These are phyloP conservation scores for Ceratocystis cacaofunesta DNA, from an alignment of 2,329 filamentous ascomycete genomes.

Conservation along the genomic window DNA sequence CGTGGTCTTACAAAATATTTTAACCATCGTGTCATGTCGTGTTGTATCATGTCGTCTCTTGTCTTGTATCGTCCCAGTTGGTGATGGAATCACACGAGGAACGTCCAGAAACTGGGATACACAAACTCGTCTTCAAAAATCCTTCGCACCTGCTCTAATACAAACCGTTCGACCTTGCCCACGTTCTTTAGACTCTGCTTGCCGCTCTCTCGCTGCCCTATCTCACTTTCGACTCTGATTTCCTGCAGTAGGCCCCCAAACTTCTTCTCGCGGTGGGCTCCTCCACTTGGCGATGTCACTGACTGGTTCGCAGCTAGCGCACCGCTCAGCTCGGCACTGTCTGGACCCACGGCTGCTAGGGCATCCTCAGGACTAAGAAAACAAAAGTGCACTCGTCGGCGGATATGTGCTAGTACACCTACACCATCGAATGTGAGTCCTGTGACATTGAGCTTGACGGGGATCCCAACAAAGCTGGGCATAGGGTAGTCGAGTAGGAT, in stretches of 20 bases:
- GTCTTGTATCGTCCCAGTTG: conserved; percentile 15
- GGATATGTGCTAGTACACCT: conserved; percentile 80
- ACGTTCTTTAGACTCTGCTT: conserved; percentile 97
- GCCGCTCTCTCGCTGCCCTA: conserved; percentile 76
- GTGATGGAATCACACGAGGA: conserved; percentile 48
- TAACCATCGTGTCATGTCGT: too few relatives aligned
- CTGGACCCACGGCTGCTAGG: conserved; percentile 48
- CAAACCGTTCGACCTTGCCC: conserved; percentile 94
- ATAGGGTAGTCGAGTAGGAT: conserved; percentile 96
- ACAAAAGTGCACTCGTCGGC: conserved; percentile 80
- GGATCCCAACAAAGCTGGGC: conserved; percentile 93
- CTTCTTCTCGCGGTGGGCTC: conserved; percentile 18
- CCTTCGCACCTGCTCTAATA: conserved; percentile 85
- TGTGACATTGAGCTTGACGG: conserved; percentile 86
- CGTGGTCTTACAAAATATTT: conserved; percentile 2
- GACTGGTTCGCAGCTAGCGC: conserved; percentile 15
- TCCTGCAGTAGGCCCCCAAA: conserved; percentile 75
- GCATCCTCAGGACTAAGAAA: conserved; percentile 90
- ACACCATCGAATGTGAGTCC: conserved; percentile 91
- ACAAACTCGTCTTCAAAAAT: conserved; percentile 99
- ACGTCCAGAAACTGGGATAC: conserved; percentile 97
- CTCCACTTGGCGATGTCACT: not conserved
- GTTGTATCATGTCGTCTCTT: not conserved
- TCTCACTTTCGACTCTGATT: conserved; percentile 93
- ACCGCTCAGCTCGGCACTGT: conserved; percentile 25